Base-by-base conservation (phyloP, 176 grass and related monocot genomes). In the sorghum (Sorghum bicolor) region DNA sequence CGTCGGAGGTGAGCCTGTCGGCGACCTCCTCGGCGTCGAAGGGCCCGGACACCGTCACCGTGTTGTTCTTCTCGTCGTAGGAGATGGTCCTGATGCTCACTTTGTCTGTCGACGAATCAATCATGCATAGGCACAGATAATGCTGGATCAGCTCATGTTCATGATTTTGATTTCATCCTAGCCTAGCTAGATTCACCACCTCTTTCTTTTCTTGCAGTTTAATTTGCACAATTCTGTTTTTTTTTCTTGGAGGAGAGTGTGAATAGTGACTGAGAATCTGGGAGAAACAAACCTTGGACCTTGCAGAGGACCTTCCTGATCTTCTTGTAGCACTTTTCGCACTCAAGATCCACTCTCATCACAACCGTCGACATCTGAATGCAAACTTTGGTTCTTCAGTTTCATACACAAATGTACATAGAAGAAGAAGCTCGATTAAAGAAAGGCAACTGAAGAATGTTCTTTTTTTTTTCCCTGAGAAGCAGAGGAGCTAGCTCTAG, bases 261-360 rank as follows among this genome's bases (percentile, higher is more conserved):
- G 25, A 6, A 8, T 64, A 5, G 22, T 52, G 28, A 64, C 13
- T 14, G 50, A 16, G 60, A 45, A 70, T 58, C 29, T 36, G 2
- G 14, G 16, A 61, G 57, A 14, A 67, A n/a, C 32, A 10, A 52
- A 94, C 94, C 92, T 94, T 94, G 94, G 44, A 97, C 73, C 77
- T 91, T 94, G 92, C 88, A 94, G 44, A 97, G 81, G 84, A 86
- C 80, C 79, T 92, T 97, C 75, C 89, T 85, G 84, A 97, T 94
- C 90, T 97, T 97, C 68, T 91, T 97, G 90, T 87, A 94, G 85
- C 92, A 97, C 48, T 34, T 52, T 8, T 85, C 64, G 5, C 92
- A 94, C 30, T 91, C 92, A 44, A 97, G 92, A 85, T 97, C 86
- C 67, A 92, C 90, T 72, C 47, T 82, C 78, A 97, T 74, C 68